Base-by-base conservation (phyloP, 148 eudicot species). In the Nepenthes gracilis region DNA sequence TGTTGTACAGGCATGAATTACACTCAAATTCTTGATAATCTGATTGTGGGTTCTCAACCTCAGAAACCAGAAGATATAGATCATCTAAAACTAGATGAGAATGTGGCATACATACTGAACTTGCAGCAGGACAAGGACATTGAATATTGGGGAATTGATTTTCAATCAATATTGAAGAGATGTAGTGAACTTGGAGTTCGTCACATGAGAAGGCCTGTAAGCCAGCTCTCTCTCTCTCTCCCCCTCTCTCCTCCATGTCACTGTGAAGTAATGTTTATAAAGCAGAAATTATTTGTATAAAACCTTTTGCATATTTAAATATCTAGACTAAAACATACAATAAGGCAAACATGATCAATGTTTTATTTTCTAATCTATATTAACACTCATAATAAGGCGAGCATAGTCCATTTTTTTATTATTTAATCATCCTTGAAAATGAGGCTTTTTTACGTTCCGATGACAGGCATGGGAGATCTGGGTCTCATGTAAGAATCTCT, bases 31-130 rank as follows among this genome's bases (percentile, higher is more conserved):
- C 78, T 69, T 6, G 88, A 88, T 69, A 64, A 80, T 66, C 78
- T 85, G 72, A 88, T 92, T n/a, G 96, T 92, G 71, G 97, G 94
- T 23, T 92, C 97, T 33, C 97, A 92, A 69, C 97, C 97, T 57
- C 94, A 92, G 74, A 92, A 85, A 69, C 76, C 81, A 10, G 97
- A 92, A 75, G 97, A 92, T 72, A 81, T 92, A 38, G 88, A 81
- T 70, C 96, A 92, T 79, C 79, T 92, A 50, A 92, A 79, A 70
- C 65, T 72, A 68, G 86, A 83, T 64, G 80, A 78, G 70, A 79
- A 85, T 54, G 96, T 92, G 14, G 85, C 78, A 15, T 83, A 85
- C 74, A 82, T 92, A 58, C 86, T 88, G 57, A 88, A 88, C 75
- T 74, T 92, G 85, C 97, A 92, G 80, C 97, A 92, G 80, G 97